phyloP scores from a whole-genome alignment of 2,329 filamentous ascomycete species.

The Sarocladium kiliense region DNA sequence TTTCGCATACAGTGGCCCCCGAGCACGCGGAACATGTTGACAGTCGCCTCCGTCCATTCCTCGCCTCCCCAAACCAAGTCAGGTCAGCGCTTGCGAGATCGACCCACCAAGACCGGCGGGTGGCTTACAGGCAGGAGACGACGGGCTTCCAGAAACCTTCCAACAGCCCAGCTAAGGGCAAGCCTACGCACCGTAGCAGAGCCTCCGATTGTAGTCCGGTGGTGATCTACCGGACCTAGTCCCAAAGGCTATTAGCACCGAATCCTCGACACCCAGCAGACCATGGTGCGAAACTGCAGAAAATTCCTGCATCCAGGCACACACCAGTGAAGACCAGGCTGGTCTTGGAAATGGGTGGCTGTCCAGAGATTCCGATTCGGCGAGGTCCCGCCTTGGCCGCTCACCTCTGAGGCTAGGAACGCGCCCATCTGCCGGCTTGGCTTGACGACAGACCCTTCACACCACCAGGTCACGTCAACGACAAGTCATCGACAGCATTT shows the following conservation, averaged over 20 bases:
- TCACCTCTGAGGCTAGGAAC: neutral
- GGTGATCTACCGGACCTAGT: conserved; percentile 6
- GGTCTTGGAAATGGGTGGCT: neutral
- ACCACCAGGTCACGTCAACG: neutral
- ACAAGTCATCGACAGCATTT: neutral
- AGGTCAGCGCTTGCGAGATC: neutral
- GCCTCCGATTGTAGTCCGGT: neutral
- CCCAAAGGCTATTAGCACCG: neutral
- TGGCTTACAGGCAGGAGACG: neutral
- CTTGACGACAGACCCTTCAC: neutral
- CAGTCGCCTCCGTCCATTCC: neutral
- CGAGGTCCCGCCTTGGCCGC: neutral
- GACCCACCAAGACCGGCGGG: neutral
- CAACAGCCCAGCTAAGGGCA: neutral
- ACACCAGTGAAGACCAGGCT: neutral
- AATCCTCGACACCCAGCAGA: neutral
- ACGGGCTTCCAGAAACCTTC: conserved; percentile 8
- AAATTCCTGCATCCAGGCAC: conserved; percentile 3
- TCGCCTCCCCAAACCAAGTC: neutral
- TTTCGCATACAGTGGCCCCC: neutral
- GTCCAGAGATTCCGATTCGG: neutral
- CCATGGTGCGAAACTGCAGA: neutral
- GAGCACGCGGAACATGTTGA: neutral
- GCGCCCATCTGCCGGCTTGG: neutral
- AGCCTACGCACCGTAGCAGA: neutral